Percentiles rank a stretch among this genome's conserved stretches.
phyloP scores from a whole-genome alignment of 441 rosid genomes.

The Eutrema salsugineum region DNA sequence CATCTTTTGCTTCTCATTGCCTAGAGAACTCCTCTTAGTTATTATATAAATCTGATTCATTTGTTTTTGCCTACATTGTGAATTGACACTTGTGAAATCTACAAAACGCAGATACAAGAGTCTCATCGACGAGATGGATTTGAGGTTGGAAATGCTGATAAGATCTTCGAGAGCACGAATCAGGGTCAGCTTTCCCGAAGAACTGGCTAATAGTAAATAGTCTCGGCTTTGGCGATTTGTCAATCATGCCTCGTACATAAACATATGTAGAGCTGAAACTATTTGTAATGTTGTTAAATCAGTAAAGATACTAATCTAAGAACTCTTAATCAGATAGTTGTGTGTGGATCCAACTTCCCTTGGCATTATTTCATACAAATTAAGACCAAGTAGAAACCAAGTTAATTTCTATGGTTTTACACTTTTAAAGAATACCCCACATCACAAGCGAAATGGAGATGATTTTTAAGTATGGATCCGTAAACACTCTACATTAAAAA shows the following conservation, averaged over 20 bases:
- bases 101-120: slow-evolving; percentile 52
- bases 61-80: neutral
- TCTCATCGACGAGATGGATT: slow-evolving; percentile 82
- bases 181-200: slow-evolving; percentile 22
- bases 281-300: slow-evolving; percentile 10
- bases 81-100: neutral
- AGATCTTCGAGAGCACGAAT: slow-evolving; percentile 83
- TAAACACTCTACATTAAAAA: neutral
- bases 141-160: slow-evolving; percentile 91
- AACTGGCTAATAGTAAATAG: neutral
- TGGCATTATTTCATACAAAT: neutral
- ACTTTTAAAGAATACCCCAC: no score
- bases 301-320: neutral
- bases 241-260: slow-evolving; percentile 11
- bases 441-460: no score
- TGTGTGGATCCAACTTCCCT: neutral
- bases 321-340: neutral
- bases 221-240: neutral
- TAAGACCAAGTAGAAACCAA: neutral
- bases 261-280: slow-evolving; percentile 11
- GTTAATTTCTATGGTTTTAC: neutral
- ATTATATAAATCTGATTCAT: no score
- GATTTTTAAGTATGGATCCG: neutral
- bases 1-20: neutral
- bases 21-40: neutral